phyloP scores from a whole-genome alignment of 164 flowering plant species.

The Brasenia schreberi region DNA sequence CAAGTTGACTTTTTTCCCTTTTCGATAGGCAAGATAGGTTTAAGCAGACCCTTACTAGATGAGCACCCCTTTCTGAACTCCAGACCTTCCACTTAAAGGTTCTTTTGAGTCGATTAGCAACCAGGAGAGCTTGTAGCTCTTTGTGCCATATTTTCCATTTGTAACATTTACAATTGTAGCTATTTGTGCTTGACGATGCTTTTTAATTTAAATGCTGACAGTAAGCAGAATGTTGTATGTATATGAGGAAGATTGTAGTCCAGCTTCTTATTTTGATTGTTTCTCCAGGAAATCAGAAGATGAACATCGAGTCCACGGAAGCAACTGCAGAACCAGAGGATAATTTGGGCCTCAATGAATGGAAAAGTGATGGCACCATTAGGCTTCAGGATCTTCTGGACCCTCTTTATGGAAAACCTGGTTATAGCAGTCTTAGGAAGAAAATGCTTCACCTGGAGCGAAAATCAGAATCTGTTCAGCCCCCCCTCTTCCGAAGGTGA shows the following conservation, averaged over 20 bases:
- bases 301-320: slow-evolving; percentile 18
- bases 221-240: too few species aligned
- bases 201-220: too few species aligned
- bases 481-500: slow-evolving; percentile 65
- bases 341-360: slow-evolving; percentile 51
- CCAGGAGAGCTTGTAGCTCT: too few species aligned
- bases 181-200: too few species aligned
- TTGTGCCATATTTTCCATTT: too few species aligned
- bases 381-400: slow-evolving; percentile 61
- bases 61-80: too few species aligned
- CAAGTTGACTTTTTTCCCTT: not conserved
- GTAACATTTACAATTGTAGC: too few species aligned
- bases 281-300: not conserved
- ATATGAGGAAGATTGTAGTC: not conserved
- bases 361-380: slow-evolving; percentile 42
- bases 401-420: slow-evolving; percentile 48
- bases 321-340: slow-evolving; percentile 64
- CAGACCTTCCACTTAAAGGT: too few species aligned
- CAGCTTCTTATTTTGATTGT: not conserved
- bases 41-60: too few species aligned
- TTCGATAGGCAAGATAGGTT: too few species aligned
- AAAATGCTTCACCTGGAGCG: slow-evolving; percentile 33
- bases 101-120: too few species aligned
- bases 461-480: slow-evolving; percentile 32
- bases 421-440: slow-evolving; percentile 50